Evolutionary conservation across 2,329 filamentous ascomycete species (phyloP).

Genomic region (Hypoxylon sp.): DNA sequence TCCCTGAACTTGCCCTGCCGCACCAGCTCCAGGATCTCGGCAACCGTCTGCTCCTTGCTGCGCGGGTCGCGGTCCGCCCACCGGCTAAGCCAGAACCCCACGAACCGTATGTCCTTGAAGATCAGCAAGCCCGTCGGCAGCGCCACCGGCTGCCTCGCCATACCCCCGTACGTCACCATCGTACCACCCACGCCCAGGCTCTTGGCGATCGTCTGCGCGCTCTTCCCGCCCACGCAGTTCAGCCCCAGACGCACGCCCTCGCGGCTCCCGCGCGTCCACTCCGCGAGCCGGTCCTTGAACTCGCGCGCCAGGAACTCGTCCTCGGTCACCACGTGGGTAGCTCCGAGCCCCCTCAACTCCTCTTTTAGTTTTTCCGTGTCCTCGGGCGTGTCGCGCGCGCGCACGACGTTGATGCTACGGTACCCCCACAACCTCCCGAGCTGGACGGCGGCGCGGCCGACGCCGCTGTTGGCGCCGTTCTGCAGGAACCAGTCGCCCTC

Average conservation of each 20-base stretch:
- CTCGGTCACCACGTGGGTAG: constrained; percentile 71
- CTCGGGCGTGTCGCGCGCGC: constrained; percentile 75
- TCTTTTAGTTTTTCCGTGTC: constrained; percentile 73
- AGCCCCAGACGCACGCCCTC: constrained; percentile 83
- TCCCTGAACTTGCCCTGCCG: constrained; percentile 84
- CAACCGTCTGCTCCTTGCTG: constrained; percentile 84
- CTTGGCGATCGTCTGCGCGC: constrained; percentile 83
- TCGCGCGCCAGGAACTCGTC: constrained; percentile 69
- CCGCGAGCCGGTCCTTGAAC: constrained; percentile 73
- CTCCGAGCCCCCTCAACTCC: constrained; percentile 70
- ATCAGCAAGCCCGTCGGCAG: constrained; percentile 89
- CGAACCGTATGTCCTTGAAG: constrained; percentile 90
- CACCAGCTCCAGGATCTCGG: constrained; percentile 84
- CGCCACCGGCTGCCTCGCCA: constrained; percentile 88
- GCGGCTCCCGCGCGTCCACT: constrained; percentile 79
- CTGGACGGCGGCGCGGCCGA: constrained; percentile 92
- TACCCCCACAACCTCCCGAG: constrained; percentile 88
- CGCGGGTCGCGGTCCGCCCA: constrained; percentile 85
- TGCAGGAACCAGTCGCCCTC: constrained; percentile 96
- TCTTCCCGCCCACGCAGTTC: constrained; percentile 95
- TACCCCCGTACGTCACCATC: constrained; percentile 95
- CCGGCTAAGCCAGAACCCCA: constrained; percentile 94
- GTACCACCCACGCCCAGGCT: constrained; percentile 77
- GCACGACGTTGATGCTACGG: constrained; percentile 90
- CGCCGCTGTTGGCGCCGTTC: constrained; percentile 95